Evolutionary conservation across 1,284 basidiomycete species (phyloP), one percentile per base, ranked within the genome.

Genomic region (Trametes polyzona): DNA sequence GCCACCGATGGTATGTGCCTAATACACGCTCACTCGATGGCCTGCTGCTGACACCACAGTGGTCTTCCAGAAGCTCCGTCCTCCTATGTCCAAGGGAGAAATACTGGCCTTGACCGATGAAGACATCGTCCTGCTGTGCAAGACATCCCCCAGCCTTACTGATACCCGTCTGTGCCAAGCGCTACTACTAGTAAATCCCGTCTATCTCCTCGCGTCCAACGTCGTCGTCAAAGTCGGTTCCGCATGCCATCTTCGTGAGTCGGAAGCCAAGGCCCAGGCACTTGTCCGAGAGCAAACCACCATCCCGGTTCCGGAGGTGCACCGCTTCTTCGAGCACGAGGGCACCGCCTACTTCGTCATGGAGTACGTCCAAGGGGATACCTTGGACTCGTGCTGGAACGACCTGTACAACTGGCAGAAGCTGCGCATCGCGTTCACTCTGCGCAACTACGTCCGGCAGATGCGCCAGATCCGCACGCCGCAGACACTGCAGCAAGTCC

Each of bases 381-480:
- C 55, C 5, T 60, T 73, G 9, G 58, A 56, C n/a, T 33, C 62
- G 4, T 64, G 59, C 39, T 72, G 71, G 72, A 46, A 57, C 4
- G 49, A 48, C n/a, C 58, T 71, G 1, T 55, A 61, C 12, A 10
- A 56, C 16, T 69, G 65, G 61, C 46, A 50, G 36, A 67, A 63
- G 42, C 54, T 72, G 21, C 42, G 62, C 17, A 59, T 71, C 23
- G 65, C 62, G 1, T 68, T 65, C 52, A 69, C 63, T 4, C 47
- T 70, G 12, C 67, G 67, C 9, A 42, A 61, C 29, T 72, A 73
- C 47, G 37, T 73, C 16, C 57, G 61, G 10, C 67, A 71, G 33
- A 61, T 72, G 17, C 67, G 67, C 12, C 49, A 55, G 11, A 41
- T 70, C 16, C 39, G 27, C 3, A 32, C 44, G 12, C 43, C 56